Evolutionary conservation across 1,284 basidiomycete genomes (phyloP).

Genomic region (Ganoderma lucidum): DNA sequence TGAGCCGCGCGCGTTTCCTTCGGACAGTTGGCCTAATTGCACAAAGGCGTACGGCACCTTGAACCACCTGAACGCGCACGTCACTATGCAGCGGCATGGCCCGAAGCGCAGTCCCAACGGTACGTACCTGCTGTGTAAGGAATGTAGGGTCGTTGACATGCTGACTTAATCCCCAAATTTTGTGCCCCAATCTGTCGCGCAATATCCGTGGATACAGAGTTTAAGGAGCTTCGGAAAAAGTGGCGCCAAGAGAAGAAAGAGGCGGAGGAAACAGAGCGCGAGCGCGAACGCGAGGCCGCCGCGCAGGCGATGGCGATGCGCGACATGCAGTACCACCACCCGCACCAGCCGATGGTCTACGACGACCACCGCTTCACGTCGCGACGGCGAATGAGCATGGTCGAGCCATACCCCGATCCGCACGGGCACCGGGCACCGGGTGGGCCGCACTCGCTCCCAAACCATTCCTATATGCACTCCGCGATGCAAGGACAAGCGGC

Average conservation of each 20-base stretch:
- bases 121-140: constrained; percentile 46
- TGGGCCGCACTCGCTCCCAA: constrained; percentile 27
- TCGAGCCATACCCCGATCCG: constrained; percentile 33
- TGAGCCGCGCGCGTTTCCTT: constrained; percentile 16
- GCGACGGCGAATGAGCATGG: constrained; percentile 30
- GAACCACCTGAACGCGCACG: constrained; percentile 93
- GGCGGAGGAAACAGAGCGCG: constrained; percentile 43
- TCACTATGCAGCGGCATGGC: constrained; percentile 93
- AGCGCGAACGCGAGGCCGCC: constrained; percentile 35
- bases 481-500: constrained; percentile 23
- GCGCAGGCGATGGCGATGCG: constrained; percentile 26
- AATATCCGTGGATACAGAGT: constrained; percentile 67
- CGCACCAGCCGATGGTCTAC: constrained; percentile 26
- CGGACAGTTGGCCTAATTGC: constrained; percentile 75
- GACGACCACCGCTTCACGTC: constrained; percentile 31
- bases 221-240: constrained; percentile 96
- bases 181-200: not conserved
- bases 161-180: constrained; percentile 9
- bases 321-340: constrained; percentile 26
- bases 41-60: constrained; percentile 88
- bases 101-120: constrained; percentile 83
- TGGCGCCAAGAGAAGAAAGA: constrained; percentile 96
- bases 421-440: constrained; percentile 20
- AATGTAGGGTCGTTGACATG: constrained; percentile 17
- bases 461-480: constrained; percentile 29